Evolutionary conservation across 805 yeast species (phyloP).

Genomic region (Candida michaelii): DNA sequence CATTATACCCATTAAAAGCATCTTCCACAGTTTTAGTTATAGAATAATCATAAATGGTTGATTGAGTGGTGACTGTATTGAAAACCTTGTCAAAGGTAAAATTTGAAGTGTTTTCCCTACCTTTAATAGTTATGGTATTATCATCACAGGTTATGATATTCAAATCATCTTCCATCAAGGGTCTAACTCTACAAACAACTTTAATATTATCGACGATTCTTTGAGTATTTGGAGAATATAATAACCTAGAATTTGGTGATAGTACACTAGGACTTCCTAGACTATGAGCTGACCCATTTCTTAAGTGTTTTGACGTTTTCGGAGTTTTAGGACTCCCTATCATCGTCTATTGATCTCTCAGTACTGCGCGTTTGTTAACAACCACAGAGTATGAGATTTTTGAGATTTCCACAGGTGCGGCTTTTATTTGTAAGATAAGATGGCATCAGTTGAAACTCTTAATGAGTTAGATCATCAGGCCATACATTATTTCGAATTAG

Average conservation of each 20-base stretch:
- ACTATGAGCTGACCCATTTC: not conserved
- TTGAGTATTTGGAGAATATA: not conserved
- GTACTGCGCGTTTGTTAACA: not conserved
- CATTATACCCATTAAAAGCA: slow-evolving; percentile 72
- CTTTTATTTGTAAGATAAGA: slow-evolving; percentile 1
- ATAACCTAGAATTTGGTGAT: not conserved
- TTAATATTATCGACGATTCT: slow-evolving; percentile 43
- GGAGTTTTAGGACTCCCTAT: slow-evolving; percentile 7
- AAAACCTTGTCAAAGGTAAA: slow-evolving; percentile 72
- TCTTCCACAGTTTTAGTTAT: slow-evolving; percentile 66
- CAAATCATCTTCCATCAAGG: slow-evolving; percentile 33
- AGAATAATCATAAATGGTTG: slow-evolving; percentile 57
- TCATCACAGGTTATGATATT: slow-evolving; percentile 13
- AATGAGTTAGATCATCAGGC: slow-evolving; percentile 41
- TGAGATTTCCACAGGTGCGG: not conserved
- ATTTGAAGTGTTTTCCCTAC: slow-evolving; percentile 23
- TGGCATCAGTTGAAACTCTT: slow-evolving; percentile 5
- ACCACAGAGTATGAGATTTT: not conserved
- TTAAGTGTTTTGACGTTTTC: not conserved
- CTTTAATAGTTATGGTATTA: slow-evolving; percentile 26
- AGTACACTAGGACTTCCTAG: not conserved
- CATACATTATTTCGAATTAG: slow-evolving; percentile 64
- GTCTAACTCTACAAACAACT: slow-evolving; percentile 74
- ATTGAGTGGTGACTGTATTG: slow-evolving; percentile 49
- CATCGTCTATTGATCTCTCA: not conserved